Evolutionary conservation across 2,329 filamentous ascomycete species (phyloP), one percentile per base, ranked within the genome.

Genomic region (Monilinia vaccinii-corymbosi): DNA sequence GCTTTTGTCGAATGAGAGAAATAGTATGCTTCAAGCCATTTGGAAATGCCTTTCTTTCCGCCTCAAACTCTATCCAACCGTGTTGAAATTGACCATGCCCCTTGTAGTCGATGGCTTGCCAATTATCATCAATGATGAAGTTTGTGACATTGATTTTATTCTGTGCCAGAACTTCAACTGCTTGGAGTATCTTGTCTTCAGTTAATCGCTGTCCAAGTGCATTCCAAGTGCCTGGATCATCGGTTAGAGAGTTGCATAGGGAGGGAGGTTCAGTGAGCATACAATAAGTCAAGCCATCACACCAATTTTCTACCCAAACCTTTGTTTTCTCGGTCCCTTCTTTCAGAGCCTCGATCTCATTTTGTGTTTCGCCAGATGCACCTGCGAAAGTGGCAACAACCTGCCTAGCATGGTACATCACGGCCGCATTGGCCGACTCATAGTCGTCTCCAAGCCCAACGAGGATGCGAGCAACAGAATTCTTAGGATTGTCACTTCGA

Each of bases 101-200:
- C 28, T 70, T 67, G 34, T 78, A 74, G 64, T 82, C 83, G 50
- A 96, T 79, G 10, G 87, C 83, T 73, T 96, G 92, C 94, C 94
- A 99, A 68, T 95, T 96, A 71, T 99, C 94, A 67, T 99, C 94
- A 63, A 99, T 96, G 63, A 97, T 96, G 2, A 99, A 78, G 68
- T 86, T 96, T 0, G 85, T 86, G 49, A 97, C 80, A 46, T 87
- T 85, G 69, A 99, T 89, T 0, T 86, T 81, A 60, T 88, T 81
- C 34, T 84, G 77, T 5, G 85, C 81, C 13, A 99, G 76, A 1
- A 81, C 79, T 61, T 91, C 83, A 1, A 97, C 77, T 1, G 92
- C 91, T 45, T 84, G 73, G 14, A 91, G 77, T 16, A 99, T 82
- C 67, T 91, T 95, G 23, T 89, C 79, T 62, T 93, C 89, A 0